These are phyloP conservation scores for Hygrocybe punicea DNA, from an alignment of 768 basidiomycete genomes.

Conservation along the genomic window DNA sequence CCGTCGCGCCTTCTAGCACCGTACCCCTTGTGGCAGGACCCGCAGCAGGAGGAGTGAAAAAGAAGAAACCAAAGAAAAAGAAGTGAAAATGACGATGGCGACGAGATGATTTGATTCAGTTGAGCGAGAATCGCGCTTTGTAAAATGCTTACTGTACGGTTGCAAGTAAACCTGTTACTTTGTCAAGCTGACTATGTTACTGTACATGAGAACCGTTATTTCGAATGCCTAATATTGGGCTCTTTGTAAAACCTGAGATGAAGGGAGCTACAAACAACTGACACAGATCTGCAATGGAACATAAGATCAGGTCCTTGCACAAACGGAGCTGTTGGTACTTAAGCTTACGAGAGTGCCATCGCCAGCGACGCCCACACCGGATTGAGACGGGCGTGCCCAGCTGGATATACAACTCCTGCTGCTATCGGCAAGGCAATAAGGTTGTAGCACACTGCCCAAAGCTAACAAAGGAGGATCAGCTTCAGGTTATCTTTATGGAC, in stretches of 20 bases:
- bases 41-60: slow-evolving; percentile 60
- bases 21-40: slow-evolving; percentile 25
- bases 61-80: slow-evolving; percentile 83
- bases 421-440: slow-evolving; percentile 67
- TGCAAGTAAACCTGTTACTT: no score
- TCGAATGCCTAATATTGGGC: no score
- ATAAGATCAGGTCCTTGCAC: not conserved
- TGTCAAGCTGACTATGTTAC: no score
- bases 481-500: not conserved
- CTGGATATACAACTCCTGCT: slow-evolving; percentile 73
- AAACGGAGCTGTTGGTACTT: slow-evolving; percentile 23
- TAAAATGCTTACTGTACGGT: no score
- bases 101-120: not conserved
- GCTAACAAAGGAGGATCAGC: slow-evolving; percentile 29
- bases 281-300: slow-evolving; percentile 48
- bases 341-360: slow-evolving; percentile 78
- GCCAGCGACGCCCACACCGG: slow-evolving; percentile 81
- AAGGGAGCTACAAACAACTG: slow-evolving; percentile 62
- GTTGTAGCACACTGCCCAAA: slow-evolving; percentile 71
- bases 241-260: slow-evolving; percentile 49
- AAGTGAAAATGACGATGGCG: slow-evolving; percentile 39
- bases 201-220: no score
- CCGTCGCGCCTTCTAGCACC: slow-evolving; percentile 21
- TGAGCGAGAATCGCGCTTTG: no score
- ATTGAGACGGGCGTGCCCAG: slow-evolving; percentile 57